Evolutionary conservation across 176 grass and related monocot species (phyloP).

Genomic region (Elaeis guineensis): DNA sequence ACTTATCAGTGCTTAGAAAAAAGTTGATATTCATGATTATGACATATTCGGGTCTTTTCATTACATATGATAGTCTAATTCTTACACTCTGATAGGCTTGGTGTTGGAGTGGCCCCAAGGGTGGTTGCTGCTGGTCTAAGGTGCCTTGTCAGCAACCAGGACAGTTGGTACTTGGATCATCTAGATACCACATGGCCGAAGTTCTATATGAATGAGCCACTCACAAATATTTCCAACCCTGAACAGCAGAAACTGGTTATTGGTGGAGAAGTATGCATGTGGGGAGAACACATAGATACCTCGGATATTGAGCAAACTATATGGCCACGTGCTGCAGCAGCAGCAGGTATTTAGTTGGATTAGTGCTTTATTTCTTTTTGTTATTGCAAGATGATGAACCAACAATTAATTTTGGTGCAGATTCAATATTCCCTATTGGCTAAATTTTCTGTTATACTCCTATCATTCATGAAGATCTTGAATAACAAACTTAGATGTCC

Average conservation of each 20-base stretch:
- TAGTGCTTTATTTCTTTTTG: too few species aligned
- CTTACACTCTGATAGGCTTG: slow-evolving; percentile 38
- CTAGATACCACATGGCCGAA: slow-evolving; percentile 66
- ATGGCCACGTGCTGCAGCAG: slow-evolving; percentile 87
- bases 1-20: too few species aligned
- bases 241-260: slow-evolving; percentile 64
- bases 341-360: slow-evolving; percentile 53
- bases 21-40: too few species aligned
- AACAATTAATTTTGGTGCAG: too few species aligned
- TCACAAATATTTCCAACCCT: slow-evolving; percentile 45
- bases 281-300: slow-evolving; percentile 74
- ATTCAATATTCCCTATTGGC: too few species aligned
- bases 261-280: slow-evolving; percentile 91
- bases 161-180: slow-evolving; percentile 93
- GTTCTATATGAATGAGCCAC: slow-evolving; percentile 85
- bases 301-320: slow-evolving; percentile 91
- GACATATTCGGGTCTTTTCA: too few species aligned
- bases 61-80: too few species aligned
- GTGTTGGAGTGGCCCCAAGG: slow-evolving; percentile 48
- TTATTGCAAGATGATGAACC: too few species aligned
- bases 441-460: too few species aligned
- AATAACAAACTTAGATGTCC: too few species aligned
- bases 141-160: slow-evolving; percentile 93
- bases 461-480: too few species aligned
- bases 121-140: slow-evolving; percentile 70